Percentiles rank a stretch among this genome's conserved stretches.
Conservation (phyloP, 2,329 filamentous ascomycete genomes). For the Sphaerulina musiva region DNA sequence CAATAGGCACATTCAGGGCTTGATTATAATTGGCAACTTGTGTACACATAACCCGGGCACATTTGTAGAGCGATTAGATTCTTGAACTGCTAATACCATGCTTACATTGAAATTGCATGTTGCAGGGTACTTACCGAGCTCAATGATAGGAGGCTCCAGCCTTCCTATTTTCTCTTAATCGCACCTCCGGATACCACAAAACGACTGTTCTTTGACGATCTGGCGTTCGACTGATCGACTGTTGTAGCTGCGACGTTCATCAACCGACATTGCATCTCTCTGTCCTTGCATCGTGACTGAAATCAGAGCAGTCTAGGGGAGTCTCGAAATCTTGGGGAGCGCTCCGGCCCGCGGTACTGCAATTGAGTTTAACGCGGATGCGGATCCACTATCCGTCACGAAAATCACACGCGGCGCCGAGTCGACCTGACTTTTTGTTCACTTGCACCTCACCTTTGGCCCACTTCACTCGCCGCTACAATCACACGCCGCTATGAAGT, state of each 20-base stretch:
- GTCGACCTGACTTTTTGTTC: neutral
- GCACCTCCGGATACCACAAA: too few relatives aligned
- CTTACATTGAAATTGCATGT: neutral
- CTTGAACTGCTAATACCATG: neutral
- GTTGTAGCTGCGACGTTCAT: too few relatives aligned
- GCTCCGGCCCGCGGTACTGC: too few relatives aligned
- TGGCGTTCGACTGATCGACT: too few relatives aligned
- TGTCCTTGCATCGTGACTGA: too few relatives aligned
- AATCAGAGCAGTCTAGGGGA: too few relatives aligned
- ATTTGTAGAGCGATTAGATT: neutral
- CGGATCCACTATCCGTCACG: neutral
- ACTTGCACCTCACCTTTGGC: neutral
- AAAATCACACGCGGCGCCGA: neutral
- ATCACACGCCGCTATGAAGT: conserved; percentile 1
- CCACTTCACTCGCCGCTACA: neutral
- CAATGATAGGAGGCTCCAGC: neutral
- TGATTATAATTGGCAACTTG: neutral
- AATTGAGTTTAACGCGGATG: neutral
- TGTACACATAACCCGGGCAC: neutral
- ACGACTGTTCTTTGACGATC: too few relatives aligned
- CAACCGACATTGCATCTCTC: too few relatives aligned
- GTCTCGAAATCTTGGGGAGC: too few relatives aligned
- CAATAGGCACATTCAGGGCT: conserved; percentile 16
- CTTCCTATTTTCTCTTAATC: neutral
- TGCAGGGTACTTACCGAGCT: neutral